Evolutionary conservation across 2,329 filamentous ascomycete genomes (phyloP), one percentile per base, ranked within the genome.

Genomic region (Paecilomyces sp.): DNA sequence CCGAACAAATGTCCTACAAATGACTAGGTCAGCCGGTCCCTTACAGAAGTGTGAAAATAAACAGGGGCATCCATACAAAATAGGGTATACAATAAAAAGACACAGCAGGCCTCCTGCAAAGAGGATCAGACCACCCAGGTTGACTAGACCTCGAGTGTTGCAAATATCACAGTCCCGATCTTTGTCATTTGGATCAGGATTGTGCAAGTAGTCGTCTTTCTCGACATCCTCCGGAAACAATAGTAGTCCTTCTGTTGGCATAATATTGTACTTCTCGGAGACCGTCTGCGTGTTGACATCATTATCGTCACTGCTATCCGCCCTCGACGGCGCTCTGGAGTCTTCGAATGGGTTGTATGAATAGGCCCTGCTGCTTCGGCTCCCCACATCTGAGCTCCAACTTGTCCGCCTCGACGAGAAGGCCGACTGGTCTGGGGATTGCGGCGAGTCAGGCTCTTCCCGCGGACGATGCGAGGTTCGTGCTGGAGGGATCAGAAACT

Each of bases 141-240:
- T 90, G 57, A 84, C 70, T 11, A 88, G 64, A 53, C 87, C 88
- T 77, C 88, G 78, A 63, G 77, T 83, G 47, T 83, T 87, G 70
- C 84, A 89, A 50, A 90, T 77, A 67, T 88, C 83, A 65, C 85
- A 87, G 63, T 87, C 83, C 54, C 82, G 79, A 56, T 80, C 74
- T 50, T 86, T 80, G 54, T 89, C 86, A 57, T 82, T 81, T 1
- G 86, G 84, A 66, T 88, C 86, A 0, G 88, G 88, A 66, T 89
- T 89, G 69, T 90, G 88, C 62, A 90, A 68, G 63, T 84, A 87
- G 68, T 90, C 88, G 68, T 90, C 88, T 67, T 88, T 88, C 70
- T 90, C 88, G 24, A 89, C 84, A 68, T 90, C 87, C 70, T 89
- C 86, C 0, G 87, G 88, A 65, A 87, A 90, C 22, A 90, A 74